Evolutionary conservation across 805 yeast species (phyloP), one percentile per base, ranked within the genome.

Genomic region (Saccharomycopsis sp.): DNA sequence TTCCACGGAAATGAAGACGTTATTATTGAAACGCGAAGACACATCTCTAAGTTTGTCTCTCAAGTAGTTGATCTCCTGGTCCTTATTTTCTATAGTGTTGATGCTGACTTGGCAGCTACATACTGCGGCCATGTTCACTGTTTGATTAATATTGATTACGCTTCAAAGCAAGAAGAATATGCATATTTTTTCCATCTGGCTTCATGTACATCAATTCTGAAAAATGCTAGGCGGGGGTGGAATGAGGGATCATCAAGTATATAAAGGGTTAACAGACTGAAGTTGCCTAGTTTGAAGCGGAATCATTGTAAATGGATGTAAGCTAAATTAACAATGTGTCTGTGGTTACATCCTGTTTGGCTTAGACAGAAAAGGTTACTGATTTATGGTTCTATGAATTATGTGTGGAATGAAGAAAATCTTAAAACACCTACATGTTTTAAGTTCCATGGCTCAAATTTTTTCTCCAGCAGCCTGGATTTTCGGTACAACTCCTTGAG

Each of bases 21-120:
- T 17, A 44, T 44, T 44, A 19, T 44, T 44, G 22, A 44, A 44
- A 17, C 49, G 19, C 19, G 49, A 12, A 5, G 49, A 44, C 49
- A 44, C 49, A 17, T 44, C 49, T 44, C 49, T 44, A 17, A 44
- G 49, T 44, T 44, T 44, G 22, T 44, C 20, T 44, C 22, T 44
- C 22, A 44, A 19, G 7, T 12, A 3, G 12, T n/a, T 17, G 20
- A 44, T 44, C 49, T 44, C 49, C 22, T 44, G 49, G 12, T 44
- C 49, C 12, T 44, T 44, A 7, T 7, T 44, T 44, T 44, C 12
- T 3, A 44, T 44, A 12, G 38, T 29, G 38, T 12, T 29, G 38
- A 29, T 5, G 38, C 38, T 29, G 38, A 5, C 12, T 29, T 29
- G 38, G 38, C 38, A 29, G 5, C 12, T 29, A 44, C 22, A n/a